phyloP scores from a whole-genome alignment of 192 early-diverging fungal genomes.

The Podila verticillata region DNA sequence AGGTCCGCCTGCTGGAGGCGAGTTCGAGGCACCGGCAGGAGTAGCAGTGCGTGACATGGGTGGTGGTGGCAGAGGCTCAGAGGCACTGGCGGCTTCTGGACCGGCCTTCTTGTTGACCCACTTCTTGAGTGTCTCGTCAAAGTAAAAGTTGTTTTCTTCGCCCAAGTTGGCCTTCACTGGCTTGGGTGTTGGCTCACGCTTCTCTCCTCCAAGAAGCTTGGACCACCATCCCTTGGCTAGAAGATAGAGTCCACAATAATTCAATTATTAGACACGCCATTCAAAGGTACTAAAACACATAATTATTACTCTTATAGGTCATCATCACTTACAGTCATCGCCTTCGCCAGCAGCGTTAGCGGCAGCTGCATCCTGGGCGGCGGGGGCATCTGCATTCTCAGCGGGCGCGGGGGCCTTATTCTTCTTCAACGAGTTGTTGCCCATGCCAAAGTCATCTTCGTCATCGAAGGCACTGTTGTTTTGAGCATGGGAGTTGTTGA shows the following conservation, averaged over 20 bases:
- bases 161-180: slow-evolving; percentile 88
- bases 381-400: slow-evolving; percentile 1
- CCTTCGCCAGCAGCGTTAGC: slow-evolving; percentile 20
- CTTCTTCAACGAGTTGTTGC: slow-evolving; percentile 62
- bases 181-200: slow-evolving; percentile 41
- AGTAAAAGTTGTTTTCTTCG: slow-evolving; percentile 84
- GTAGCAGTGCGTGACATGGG: slow-evolving; percentile 28
- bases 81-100: not conserved
- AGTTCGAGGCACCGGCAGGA: not conserved
- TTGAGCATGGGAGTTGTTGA: slow-evolving; percentile 18
- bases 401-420: slow-evolving; percentile 16
- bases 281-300: not conserved
- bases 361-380: slow-evolving; percentile 27
- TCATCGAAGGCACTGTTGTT: slow-evolving; percentile 46
- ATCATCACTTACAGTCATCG: slow-evolving; percentile 22
- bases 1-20: not conserved
- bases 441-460: slow-evolving; percentile 71
- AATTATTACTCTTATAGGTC: not conserved
- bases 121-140: slow-evolving; percentile 83
- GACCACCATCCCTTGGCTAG: slow-evolving; percentile 45
- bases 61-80: slow-evolving; percentile 35
- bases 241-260: not conserved
- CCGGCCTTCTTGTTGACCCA: slow-evolving; percentile 86
- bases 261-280: not conserved
- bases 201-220: slow-evolving; percentile 48